phyloP scores from a whole-genome alignment of 1,284 basidiomycete genomes.

The Puccinia horiana region DNA sequence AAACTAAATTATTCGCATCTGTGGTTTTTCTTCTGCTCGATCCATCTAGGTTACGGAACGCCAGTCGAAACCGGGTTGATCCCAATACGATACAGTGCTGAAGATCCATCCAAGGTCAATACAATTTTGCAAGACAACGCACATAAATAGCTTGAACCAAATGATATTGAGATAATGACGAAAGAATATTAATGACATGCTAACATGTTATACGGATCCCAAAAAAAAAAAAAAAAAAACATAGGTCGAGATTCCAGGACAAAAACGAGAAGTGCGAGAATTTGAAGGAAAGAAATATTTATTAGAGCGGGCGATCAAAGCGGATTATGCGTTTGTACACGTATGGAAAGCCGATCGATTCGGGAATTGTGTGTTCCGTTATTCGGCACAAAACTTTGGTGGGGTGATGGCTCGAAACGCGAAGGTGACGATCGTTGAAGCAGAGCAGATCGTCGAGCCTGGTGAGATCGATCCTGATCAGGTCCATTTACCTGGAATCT shows the following conservation, averaged over 20 bases:
- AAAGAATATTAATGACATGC: neutral
- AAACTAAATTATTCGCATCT: neutral
- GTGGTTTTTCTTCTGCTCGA: neutral
- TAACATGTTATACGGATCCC: neutral
- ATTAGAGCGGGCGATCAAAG: slow-evolving; percentile 81
- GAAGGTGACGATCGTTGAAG: slow-evolving; percentile 87
- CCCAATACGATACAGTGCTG: slow-evolving; percentile 58
- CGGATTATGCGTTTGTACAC: slow-evolving; percentile 73
- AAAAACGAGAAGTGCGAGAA: slow-evolving; percentile 71
- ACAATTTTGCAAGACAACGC: neutral
- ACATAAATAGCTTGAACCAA: neutral
- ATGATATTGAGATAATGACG: neutral
- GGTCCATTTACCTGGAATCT: slow-evolving; percentile 64
- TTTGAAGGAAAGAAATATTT: slow-evolving; percentile 82
- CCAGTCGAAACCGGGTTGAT: slow-evolving; percentile 60
- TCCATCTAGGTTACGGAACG: slow-evolving; percentile 55
- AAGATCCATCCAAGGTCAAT: slow-evolving; percentile 43
- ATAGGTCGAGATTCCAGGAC: slow-evolving; percentile 48
- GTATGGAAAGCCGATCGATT: slow-evolving; percentile 93
- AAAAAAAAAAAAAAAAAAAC: too few relatives aligned
- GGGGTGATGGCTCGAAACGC: slow-evolving; percentile 85
- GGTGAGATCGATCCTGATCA: slow-evolving; percentile 80
- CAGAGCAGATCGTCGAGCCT: slow-evolving; percentile 85
- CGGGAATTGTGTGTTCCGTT: slow-evolving; percentile 63
- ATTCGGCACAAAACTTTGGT: slow-evolving; percentile 85